Percentiles rank a stretch among this genome's conserved stretches.
Conservation (phyloP, 1,284 basidiomycete species). For the Moniliella sp. region DNA sequence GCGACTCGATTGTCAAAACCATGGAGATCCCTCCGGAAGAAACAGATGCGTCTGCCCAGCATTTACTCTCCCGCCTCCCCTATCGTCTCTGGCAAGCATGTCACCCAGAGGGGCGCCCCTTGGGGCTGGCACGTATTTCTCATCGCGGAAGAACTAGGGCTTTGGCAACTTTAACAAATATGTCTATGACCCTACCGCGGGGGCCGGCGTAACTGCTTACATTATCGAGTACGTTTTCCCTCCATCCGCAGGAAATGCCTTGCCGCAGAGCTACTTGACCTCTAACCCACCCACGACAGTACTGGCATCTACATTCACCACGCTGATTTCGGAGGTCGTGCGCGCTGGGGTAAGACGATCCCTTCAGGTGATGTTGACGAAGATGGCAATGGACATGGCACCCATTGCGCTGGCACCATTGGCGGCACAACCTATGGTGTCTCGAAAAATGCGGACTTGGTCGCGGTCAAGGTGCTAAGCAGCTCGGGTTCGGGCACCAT, state of each 20-base stretch:
- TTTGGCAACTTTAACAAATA: conserved; percentile 75
- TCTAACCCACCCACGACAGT: too few species aligned
- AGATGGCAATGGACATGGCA: conserved; percentile 48
- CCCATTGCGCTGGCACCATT: conserved; percentile 47
- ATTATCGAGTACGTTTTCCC: too few species aligned
- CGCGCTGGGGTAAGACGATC: conserved; percentile 36
- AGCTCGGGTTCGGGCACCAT: conserved; percentile 77
- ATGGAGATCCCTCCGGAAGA: too few species aligned
- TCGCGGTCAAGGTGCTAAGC: conserved; percentile 92
- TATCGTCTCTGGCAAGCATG: conserved; percentile 1
- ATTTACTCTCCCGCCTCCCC: too few species aligned
- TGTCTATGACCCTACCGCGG: conserved; percentile 51
- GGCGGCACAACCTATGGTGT: conserved; percentile 67
- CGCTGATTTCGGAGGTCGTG: conserved; percentile 66
- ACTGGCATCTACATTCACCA: conserved; percentile 76
- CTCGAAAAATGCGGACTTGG: conserved; percentile 72
- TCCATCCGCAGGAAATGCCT: too few species aligned
- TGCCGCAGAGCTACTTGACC: too few species aligned
- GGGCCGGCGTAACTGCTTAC: conserved; percentile 72
- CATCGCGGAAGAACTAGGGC: conserved; percentile 55
- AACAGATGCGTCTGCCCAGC: conserved; percentile 13
- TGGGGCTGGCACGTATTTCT: conserved; percentile 80
- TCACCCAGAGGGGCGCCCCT: conserved; percentile 2
- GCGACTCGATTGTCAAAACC: conserved; percentile 43
- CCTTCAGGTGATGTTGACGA: conserved; percentile 49